Conservation (phyloP, 2,329 filamentous ascomycete species). For the Aspergillus cejpii region DNA sequence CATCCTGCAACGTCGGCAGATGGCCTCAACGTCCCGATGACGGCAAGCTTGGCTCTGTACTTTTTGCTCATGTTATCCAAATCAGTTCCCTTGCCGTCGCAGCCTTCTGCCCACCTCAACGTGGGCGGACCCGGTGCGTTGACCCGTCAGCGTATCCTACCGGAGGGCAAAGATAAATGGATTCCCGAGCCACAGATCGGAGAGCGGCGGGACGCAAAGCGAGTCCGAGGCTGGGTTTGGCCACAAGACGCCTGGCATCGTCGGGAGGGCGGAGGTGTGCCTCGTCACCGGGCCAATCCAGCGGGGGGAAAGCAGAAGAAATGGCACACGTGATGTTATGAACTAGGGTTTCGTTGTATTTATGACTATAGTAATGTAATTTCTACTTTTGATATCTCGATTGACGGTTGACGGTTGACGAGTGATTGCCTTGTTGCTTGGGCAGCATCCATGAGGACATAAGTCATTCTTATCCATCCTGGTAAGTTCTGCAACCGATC, state of each 20-base stretch:
- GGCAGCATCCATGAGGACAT: too few relatives aligned
- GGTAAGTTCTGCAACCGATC: neutral
- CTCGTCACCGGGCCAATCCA: conserved; percentile 20
- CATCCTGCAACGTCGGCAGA: conserved; percentile 5
- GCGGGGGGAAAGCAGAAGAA: conserved; percentile 26
- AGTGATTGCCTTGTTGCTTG: too few relatives aligned
- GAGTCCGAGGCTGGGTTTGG: conserved; percentile 56
- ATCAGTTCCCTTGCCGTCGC: conserved; percentile 52
- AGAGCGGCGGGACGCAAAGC: conserved; percentile 57
- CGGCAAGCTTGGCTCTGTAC: conserved; percentile 55
- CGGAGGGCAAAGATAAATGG: conserved; percentile 53
- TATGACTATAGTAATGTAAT: conserved; percentile 10
- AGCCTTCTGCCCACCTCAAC: conserved; percentile 53
- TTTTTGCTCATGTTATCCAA: conserved; percentile 61
- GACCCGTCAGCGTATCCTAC: conserved; percentile 49
- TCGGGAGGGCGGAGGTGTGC: conserved; percentile 44
- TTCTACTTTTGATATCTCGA: conserved; percentile 1
- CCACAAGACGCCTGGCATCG: conserved; percentile 56
- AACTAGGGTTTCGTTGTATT: conserved; percentile 1
- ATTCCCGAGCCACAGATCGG: conserved; percentile 54
- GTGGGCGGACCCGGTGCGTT: conserved; percentile 54
- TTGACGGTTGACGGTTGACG: too few relatives aligned
- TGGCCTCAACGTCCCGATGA: conserved; percentile 40
- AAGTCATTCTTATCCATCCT: neutral
- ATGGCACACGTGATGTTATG: conserved; percentile 31